A percentile compares a stretch with the other conserved stretches of the same genome.
Evolutionary conservation across 2,329 filamentous ascomycete species (phyloP).

Genomic region (Coniosporium tulheliwenetii): DNA sequence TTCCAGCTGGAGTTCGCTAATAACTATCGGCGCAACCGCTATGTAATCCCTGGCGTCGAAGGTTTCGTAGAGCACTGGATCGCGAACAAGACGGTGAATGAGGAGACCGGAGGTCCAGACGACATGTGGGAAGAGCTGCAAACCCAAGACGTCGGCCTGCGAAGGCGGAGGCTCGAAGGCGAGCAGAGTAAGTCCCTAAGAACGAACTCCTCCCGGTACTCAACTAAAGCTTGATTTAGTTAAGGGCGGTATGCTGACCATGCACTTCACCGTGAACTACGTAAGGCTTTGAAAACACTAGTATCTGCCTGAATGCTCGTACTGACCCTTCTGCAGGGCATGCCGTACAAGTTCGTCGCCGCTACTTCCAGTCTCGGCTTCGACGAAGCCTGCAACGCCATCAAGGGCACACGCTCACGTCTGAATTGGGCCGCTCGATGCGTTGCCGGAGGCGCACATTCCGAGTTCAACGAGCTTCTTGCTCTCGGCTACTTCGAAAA

Average conservation of each 20-base stretch:
- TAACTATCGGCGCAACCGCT: conserved; percentile 28
- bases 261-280: conserved; percentile 38
- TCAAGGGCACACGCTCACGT: conserved; percentile 35
- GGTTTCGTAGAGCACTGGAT: conserved; percentile 39
- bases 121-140: conserved; percentile 40
- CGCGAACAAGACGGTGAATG: conserved; percentile 37
- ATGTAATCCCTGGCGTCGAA: conserved; percentile 30
- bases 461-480: conserved; percentile 48
- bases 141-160: conserved; percentile 20
- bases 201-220: not conserved
- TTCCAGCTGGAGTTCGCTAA: conserved; percentile 16
- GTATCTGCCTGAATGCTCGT: not conserved
- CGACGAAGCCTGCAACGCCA: conserved; percentile 25
- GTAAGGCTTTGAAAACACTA: conserved; percentile 15
- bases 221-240: not conserved
- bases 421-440: conserved; percentile 38
- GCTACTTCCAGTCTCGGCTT: conserved; percentile 36
- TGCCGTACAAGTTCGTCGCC: conserved; percentile 51
- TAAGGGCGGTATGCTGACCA: not conserved
- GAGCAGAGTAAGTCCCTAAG: conserved; percentile 4
- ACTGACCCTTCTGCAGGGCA: conserved; percentile 28
- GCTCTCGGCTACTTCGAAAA: conserved; percentile 46
- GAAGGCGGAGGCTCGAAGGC: conserved; percentile 10
- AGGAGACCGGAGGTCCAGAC: conserved; percentile 39
- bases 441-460: conserved; percentile 8